These are phyloP conservation scores for Tylopilus rubrobrunneus DNA, from an alignment of 768 basidiomycete genomes.

Conservation along the genomic window DNA sequence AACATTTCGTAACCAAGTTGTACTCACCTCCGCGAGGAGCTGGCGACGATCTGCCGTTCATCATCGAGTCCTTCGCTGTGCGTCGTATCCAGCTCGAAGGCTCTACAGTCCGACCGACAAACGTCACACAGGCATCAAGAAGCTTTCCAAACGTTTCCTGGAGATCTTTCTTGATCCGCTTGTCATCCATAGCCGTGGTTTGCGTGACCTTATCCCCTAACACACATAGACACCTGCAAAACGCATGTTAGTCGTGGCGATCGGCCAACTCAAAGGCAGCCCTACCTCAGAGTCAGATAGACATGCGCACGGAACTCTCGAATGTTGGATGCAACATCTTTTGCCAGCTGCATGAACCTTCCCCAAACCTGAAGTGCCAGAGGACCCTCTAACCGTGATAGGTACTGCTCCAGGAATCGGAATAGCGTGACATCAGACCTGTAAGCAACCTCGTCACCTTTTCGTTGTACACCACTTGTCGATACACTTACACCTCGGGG, in stretches of 20 bases:
- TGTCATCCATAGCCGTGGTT: slow-evolving; percentile 89
- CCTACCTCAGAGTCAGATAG: slow-evolving; percentile 71
- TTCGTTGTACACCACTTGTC: neutral
- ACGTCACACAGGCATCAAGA: slow-evolving; percentile 71
- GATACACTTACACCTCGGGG: slow-evolving; percentile 56
- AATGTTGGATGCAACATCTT: slow-evolving; percentile 65
- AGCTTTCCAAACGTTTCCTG: slow-evolving; percentile 90
- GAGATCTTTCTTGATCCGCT: slow-evolving; percentile 80
- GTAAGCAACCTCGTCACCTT: slow-evolving; percentile 4
- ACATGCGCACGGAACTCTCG: slow-evolving; percentile 69
- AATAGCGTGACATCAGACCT: slow-evolving; percentile 75
- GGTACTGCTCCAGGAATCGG: slow-evolving; percentile 84
- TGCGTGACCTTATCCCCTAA: slow-evolving; percentile 82
- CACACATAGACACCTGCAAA: slow-evolving; percentile 64
- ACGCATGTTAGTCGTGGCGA: slow-evolving; percentile 8
- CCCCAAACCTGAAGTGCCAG: slow-evolving; percentile 91
- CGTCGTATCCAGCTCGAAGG: slow-evolving; percentile 79
- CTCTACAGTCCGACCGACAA: slow-evolving; percentile 71
- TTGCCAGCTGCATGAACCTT: slow-evolving; percentile 70
- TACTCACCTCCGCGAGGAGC: slow-evolving; percentile 49
- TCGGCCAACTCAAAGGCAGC: neutral
- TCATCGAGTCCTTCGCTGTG: slow-evolving; percentile 55
- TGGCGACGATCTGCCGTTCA: slow-evolving; percentile 75
- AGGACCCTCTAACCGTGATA: slow-evolving; percentile 81
- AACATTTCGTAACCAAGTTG: neutral